Conservation (phyloP, 2,329 filamentous ascomycete genomes). For the Xylariaceae sp. region DNA sequence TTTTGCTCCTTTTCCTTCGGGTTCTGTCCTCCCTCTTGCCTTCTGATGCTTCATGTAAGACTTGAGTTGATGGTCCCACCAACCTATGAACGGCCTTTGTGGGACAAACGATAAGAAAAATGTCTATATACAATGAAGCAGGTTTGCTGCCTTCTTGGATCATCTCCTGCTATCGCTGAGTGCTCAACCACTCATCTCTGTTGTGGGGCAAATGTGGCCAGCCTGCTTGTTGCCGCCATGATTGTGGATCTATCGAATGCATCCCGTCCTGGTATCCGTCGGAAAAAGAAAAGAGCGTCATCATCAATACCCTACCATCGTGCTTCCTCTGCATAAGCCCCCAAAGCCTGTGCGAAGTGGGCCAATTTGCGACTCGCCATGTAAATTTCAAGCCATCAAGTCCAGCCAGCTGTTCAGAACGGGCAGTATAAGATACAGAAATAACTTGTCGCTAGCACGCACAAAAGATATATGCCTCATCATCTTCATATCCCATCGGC, state of each 20-base stretch:
- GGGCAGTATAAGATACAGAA: constrained; percentile 19
- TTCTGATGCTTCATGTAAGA: background rate
- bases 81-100: constrained; percentile 13
- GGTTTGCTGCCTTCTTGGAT: constrained; percentile 10
- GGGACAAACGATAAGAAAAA: constrained; percentile 17
- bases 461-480: constrained; percentile 16
- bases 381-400: constrained; percentile 23
- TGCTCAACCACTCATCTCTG: constrained; percentile 4
- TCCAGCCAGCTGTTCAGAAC: constrained; percentile 20
- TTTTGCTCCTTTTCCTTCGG: background rate
- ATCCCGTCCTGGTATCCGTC: constrained; percentile 28
- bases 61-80: background rate
- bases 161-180: constrained; percentile 6
- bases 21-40: background rate
- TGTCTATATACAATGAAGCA: constrained; percentile 28
- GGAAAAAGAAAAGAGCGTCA: constrained; percentile 22
- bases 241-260: constrained; percentile 27
- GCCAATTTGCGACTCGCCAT: constrained; percentile 17
- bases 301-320: constrained; percentile 16
- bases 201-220: background rate
- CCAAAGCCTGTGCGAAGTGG: constrained; percentile 16
- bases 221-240: constrained; percentile 11
- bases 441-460: constrained; percentile 20
- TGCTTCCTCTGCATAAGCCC: constrained; percentile 15
- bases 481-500: constrained; percentile 35